Percentiles rank a stretch among this genome's conserved stretches.
These are phyloP conservation scores for Taphrina populina DNA, from an alignment of 1,139 yeast genomes.

Conservation along the genomic window DNA sequence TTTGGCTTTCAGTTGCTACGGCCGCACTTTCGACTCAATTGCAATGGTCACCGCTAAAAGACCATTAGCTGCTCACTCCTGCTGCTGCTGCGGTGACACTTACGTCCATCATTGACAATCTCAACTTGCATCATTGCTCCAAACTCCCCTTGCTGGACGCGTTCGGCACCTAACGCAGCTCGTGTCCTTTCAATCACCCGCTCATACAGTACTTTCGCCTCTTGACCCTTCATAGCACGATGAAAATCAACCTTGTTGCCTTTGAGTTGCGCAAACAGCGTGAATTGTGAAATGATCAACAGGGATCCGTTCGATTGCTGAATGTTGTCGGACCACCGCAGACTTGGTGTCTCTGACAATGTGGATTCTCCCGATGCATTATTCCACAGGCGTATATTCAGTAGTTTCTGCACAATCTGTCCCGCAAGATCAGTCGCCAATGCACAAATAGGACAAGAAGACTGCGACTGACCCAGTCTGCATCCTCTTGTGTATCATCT, in stretches of 20 bases:
- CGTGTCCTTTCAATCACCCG: conserved; percentile 54
- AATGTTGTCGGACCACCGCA: conserved; percentile 22
- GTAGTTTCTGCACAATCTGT: conserved; percentile 26
- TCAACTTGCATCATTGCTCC: conserved; percentile 98
- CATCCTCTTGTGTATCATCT: conserved; percentile 14
- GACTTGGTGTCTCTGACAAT: not conserved
- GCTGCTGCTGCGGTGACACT: not conserved
- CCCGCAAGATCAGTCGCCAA: too few species aligned
- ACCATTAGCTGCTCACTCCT: not conserved
- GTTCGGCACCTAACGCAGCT: conserved; percentile 43
- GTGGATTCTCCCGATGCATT: not conserved
- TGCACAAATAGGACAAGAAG: too few species aligned
- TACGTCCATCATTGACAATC: conserved; percentile 73
- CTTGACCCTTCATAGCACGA: conserved; percentile 43
- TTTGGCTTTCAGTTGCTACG: too few species aligned
- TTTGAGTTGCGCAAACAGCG: conserved; percentile 59
- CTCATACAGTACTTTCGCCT: conserved; percentile 68
- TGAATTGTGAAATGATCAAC: conserved; percentile 72
- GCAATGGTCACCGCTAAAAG: conserved; percentile 59
- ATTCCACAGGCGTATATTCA: conserved; percentile 25
- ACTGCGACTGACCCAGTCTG: conserved; percentile 21
- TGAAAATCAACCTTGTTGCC: conserved; percentile 40
- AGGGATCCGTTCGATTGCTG: conserved; percentile 18
- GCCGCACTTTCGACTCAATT: conserved; percentile 55
- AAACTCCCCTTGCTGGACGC: conserved; percentile 79